A percentile compares a stretch with the other conserved stretches of the same genome.
These are phyloP conservation scores for Penicillium glabrum DNA, from an alignment of 2,329 filamentous ascomycete species.

Conservation along the genomic window DNA sequence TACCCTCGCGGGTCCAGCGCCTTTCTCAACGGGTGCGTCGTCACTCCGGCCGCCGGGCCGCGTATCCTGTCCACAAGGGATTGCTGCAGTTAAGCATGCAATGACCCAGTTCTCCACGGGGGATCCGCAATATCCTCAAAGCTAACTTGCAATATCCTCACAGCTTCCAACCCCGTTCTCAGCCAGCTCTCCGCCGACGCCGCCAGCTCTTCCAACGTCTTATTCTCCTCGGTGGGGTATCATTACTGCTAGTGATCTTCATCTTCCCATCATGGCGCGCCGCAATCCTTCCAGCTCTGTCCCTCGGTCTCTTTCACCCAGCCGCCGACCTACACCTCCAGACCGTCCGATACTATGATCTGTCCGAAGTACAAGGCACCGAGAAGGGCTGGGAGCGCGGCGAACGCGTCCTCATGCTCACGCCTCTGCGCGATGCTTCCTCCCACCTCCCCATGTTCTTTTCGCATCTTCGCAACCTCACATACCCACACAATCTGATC, in stretches of 20 bases:
- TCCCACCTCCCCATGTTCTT: constrained; percentile 97
- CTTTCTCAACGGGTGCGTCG: constrained; percentile 78
- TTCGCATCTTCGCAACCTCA: constrained; percentile 92
- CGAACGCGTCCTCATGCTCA: constrained; percentile 91
- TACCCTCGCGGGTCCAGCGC: constrained; percentile 70
- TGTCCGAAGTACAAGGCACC: constrained; percentile 86
- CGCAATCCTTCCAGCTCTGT: constrained; percentile 60
- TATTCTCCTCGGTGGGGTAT: constrained; percentile 55
- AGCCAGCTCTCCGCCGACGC: constrained; percentile 71
- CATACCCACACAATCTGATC: constrained; percentile 94
- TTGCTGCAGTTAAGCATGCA: background rate
- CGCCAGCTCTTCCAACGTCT: constrained; percentile 71
- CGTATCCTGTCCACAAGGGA: background rate
- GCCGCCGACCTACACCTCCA: constrained; percentile 77
- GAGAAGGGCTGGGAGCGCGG: constrained; percentile 94
- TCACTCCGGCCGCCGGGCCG: background rate
- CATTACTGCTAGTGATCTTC: constrained; percentile 64
- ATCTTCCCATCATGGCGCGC: constrained; percentile 74
- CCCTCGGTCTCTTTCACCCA: constrained; percentile 68
- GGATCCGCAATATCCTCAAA: background rate
- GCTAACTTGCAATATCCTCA: background rate
- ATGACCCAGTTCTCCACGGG: background rate
- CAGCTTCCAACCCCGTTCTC: constrained; percentile 82
- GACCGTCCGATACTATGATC: constrained; percentile 95
- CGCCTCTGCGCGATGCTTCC: constrained; percentile 88